Percentiles rank a stretch among this genome's conserved stretches.
Conservation (phyloP, 306 rosid species). For the Pyrus bretschneideri region DNA sequence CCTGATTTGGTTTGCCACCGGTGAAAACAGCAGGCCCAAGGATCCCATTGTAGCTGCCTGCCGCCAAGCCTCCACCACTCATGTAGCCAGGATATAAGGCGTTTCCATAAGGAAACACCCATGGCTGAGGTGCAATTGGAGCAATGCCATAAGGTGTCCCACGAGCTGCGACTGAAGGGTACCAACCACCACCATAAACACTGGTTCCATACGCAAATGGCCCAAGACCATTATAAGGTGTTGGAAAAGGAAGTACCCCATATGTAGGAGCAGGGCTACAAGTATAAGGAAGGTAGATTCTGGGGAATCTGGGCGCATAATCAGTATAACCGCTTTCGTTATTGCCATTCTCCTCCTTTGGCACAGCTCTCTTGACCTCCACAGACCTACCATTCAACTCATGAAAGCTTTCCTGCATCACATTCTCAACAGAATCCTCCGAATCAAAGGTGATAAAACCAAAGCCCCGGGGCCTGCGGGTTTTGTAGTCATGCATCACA, state of each 20-base stretch:
- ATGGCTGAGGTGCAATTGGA: slow-evolving; percentile 32
- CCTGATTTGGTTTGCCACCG: slow-evolving; percentile 28
- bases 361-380: slow-evolving; percentile 91
- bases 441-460: slow-evolving; percentile 79
- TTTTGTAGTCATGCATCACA: slow-evolving; percentile 70
- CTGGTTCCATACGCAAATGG: slow-evolving; percentile 29
- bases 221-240: slow-evolving; percentile 33
- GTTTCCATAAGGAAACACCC: slow-evolving; percentile 35
- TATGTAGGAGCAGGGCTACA: slow-evolving; percentile 23
- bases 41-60: slow-evolving; percentile 28
- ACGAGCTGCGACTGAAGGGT: slow-evolving; percentile 41
- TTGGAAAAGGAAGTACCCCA: slow-evolving; percentile 23
- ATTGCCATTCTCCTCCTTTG: slow-evolving; percentile 42
- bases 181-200: slow-evolving; percentile 48
- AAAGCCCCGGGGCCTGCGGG: slow-evolving; percentile 78
- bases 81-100: slow-evolving; percentile 21
- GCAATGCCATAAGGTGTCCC: slow-evolving; percentile 42
- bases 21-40: slow-evolving; percentile 18
- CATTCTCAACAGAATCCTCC: slow-evolving; percentile 60
- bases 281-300: slow-evolving; percentile 15
- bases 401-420: slow-evolving; percentile 51
- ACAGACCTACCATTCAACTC: slow-evolving; percentile 69
- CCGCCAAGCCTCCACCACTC: slow-evolving; percentile 30
- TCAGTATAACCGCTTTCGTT: slow-evolving; percentile 22
- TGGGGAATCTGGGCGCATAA: slow-evolving; percentile 7